Evolutionary conservation across 371 early-diverging fungal species (phyloP), one percentile per base, ranked within the genome.

Genomic region (Mucor mucedo): DNA sequence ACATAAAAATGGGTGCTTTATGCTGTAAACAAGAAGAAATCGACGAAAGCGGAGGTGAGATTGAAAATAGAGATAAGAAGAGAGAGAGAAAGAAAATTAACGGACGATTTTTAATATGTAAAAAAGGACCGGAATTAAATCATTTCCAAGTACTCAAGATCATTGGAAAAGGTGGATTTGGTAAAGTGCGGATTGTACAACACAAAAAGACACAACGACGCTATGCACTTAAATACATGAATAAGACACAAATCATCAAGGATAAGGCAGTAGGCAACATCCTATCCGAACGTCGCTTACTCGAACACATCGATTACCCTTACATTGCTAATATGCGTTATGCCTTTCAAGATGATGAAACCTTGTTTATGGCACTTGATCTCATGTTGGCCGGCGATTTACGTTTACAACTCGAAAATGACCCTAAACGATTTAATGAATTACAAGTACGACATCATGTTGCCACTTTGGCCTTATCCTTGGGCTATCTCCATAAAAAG

Each of bases 331-430:
- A 91, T 71, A 62, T 91, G 63, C 78, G 88, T 33, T 91, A 85
- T 66, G 89, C 91, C 4, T 91, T 91, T 65, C 91, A 91, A 73
- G 92, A 91, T 67, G 90, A 90, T 62, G 87, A 87, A 60, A 85
- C 88, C 32, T 65, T 91, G 61, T 91, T 88, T 62, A 87, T 91
- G 89, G 88, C 87, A 14, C 66, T 91, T 30, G 92, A 91, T 68
- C 70, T 87, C 29, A 90, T 89, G 89, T 64, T 84, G 10, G 94
- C 95, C 52, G 96, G 96, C 10, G 97, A 97, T 73, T 75, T 97
- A 50, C 84, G 91, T 3, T 88, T 88, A 44, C 89, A 90, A 65
- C 67, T 91, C n/a, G 85, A 89, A 30, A 74, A 85, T 13, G 66
- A 76, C 39, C 50, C 45, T 42, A 33, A 82, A 14, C 63, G 64